A percentile compares a stretch with the other conserved stretches of the same genome.
phyloP scores from a whole-genome alignment of 176 grass and related monocot species.

The Oryza longistaminata region DNA sequence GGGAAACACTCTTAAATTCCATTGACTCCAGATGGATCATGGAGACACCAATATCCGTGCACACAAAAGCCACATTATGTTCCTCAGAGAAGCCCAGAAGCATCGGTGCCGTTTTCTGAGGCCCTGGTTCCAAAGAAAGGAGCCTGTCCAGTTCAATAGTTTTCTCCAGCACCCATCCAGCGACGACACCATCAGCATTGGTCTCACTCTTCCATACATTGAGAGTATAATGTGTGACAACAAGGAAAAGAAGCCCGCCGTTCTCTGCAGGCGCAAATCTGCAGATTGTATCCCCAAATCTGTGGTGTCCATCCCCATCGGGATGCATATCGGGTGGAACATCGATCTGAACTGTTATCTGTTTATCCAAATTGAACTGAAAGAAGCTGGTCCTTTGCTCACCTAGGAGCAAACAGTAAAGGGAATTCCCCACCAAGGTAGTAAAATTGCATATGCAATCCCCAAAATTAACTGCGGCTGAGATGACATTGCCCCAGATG shows the following conservation, averaged over 20 bases:
- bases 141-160: not conserved
- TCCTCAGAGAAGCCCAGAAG: conserved; percentile 6
- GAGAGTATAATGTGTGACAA: not conserved
- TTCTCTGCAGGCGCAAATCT: not conserved
- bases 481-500: not conserved
- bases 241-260: not conserved
- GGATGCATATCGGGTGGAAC: too few relatives aligned
- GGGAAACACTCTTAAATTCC: not conserved
- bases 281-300: not conserved
- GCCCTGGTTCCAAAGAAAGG: not conserved
- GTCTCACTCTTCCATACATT: not conserved
- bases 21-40: conserved; percentile 7
- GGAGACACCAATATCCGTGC: not conserved
- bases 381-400: not conserved
- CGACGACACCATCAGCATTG: not conserved
- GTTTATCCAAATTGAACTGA: not conserved
- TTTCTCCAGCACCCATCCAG: conserved; percentile 18
- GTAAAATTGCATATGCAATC: not conserved
- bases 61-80: not conserved
- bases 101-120: too few relatives aligned
- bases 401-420: not conserved
- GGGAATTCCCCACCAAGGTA: not conserved
- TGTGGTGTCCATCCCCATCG: too few relatives aligned
- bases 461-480: too few relatives aligned
- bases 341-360: too few relatives aligned